These are phyloP conservation scores for Artomyces pyxidatus DNA, from an alignment of 768 basidiomycete species.

Conservation along the genomic window DNA sequence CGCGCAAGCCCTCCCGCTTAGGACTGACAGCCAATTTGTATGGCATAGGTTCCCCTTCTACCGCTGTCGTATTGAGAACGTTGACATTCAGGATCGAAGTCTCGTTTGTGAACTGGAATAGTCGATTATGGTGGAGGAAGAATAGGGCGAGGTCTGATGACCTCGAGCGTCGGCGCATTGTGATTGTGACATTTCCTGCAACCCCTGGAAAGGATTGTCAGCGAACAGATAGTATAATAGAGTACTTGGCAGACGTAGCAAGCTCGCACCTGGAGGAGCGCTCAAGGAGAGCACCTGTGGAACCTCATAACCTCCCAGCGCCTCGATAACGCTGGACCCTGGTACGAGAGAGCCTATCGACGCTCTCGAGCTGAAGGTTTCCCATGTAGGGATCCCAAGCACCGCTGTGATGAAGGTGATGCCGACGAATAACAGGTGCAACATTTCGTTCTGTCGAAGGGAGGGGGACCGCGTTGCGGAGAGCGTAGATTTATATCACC, in stretches of 20 bases:
- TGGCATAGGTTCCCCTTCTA: conserved; percentile 35
- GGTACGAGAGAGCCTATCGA: conserved; percentile 3
- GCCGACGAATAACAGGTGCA: not conserved
- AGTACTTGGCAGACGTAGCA: not conserved
- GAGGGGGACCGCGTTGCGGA: not conserved
- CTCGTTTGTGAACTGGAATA: conserved; percentile 50
- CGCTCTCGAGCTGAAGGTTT: not conserved
- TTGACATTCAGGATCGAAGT: conserved; percentile 48
- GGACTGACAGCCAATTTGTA: conserved; percentile 33
- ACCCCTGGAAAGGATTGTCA: conserved; percentile 25
- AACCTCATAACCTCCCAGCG: not conserved
- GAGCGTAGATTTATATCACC: not conserved
- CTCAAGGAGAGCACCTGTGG: not conserved
- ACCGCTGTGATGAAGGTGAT: not conserved
- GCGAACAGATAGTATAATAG: no score
- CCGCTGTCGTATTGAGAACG: conserved; percentile 40
- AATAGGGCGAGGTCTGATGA: conserved; percentile 35
- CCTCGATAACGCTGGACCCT: not conserved
- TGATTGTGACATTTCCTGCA: conserved; percentile 42
- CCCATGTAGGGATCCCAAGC: conserved; percentile 1
- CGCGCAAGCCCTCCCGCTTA: conserved; percentile 30
- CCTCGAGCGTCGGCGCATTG: conserved; percentile 18
- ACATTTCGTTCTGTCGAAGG: not conserved
- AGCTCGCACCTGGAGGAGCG: not conserved
- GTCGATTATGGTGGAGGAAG: conserved; percentile 42